Base-by-base conservation (phyloP, 108 stramenopile species). In the Hondaea fermentalgiana region DNA sequence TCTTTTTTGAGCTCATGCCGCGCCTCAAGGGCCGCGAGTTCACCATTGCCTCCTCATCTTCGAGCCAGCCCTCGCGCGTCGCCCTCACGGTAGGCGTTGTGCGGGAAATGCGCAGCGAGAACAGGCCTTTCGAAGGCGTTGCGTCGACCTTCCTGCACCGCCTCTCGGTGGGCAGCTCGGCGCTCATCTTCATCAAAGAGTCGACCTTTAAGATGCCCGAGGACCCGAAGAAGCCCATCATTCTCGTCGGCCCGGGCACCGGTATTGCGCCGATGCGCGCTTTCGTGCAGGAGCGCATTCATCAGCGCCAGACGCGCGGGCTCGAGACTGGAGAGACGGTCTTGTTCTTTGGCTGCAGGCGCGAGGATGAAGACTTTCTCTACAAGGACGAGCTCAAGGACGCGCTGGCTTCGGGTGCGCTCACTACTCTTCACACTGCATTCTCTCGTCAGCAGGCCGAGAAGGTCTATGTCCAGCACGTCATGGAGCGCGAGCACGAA, bases 261-360 rank as follows among this genome's bases (percentile, higher is more conserved):
- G 99, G 99, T 5, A 93, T 99, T 58, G 99, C 99, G 19, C 99
- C 99, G 5, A 98, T 99, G 98, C 93, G 97, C 16, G 99, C 97
- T 14, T 89, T 98, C 59, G 91, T 98, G 64, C 97, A 98, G 93
- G 98, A 98, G 91, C 95, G 97, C 58, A 72, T 92, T 21, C 87
- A 95, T 88, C 94, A 94, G 87, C 49, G 57, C 87, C 5, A 21
- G 71, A n/a, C 35, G 19, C 16, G 5, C 14, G 76, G 57, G 43
- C 12, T 42, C 5, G 76, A 60, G 16, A 90, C 95, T 28, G 95
- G 96, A 19, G 44, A 60, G 35, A 97, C 95, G 90, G 91, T 97
- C 17, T 91, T 98, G 25, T 99, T 97, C 92, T 99, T 99, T 94
- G 99, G 99, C 35, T 99, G 99, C 93, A 96, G 96, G 90, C 93